phyloP scores from a whole-genome alignment of 2,329 filamentous ascomycete genomes.

The Xylariomycetidae sp. region DNA sequence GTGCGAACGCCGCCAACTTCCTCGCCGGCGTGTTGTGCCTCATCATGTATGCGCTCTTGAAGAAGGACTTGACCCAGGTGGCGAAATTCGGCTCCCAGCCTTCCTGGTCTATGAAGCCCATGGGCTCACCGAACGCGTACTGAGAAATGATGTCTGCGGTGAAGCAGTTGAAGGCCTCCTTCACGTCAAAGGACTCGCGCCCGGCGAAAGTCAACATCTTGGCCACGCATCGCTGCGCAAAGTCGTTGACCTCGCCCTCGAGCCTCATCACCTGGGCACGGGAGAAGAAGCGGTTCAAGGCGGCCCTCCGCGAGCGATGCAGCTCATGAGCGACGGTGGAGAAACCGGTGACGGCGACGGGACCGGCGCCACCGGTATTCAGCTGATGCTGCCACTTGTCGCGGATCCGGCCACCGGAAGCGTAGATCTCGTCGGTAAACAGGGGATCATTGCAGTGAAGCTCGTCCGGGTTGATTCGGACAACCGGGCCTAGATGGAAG shows the following conservation, averaged over 20 bases:
- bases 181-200: slow-evolving; percentile 15
- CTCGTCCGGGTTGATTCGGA: slow-evolving; percentile 17
- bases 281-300: slow-evolving; percentile 23
- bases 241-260: slow-evolving; percentile 13
- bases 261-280: slow-evolving; percentile 26
- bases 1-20: slow-evolving; percentile 13
- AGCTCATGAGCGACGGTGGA: slow-evolving; percentile 18
- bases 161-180: slow-evolving; percentile 13
- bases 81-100: background rate
- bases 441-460: slow-evolving; percentile 14
- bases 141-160: slow-evolving; percentile 16
- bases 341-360: slow-evolving; percentile 15
- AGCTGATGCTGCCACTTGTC: slow-evolving; percentile 21
- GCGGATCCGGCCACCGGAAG: slow-evolving; percentile 14
- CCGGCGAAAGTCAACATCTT: slow-evolving; percentile 27
- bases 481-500: slow-evolving; percentile 13
- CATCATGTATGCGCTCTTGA: slow-evolving; percentile 13
- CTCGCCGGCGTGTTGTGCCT: slow-evolving; percentile 9
- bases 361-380: slow-evolving; percentile 16
- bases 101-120: slow-evolving; percentile 1
- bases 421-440: slow-evolving; percentile 35
- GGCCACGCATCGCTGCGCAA: slow-evolving; percentile 9
- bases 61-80: slow-evolving; percentile 9
- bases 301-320: slow-evolving; percentile 17
- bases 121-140: slow-evolving; percentile 18